Base-by-base conservation (phyloP, 176 grass and related monocot genomes). In the Oryza coarctata region DNA sequence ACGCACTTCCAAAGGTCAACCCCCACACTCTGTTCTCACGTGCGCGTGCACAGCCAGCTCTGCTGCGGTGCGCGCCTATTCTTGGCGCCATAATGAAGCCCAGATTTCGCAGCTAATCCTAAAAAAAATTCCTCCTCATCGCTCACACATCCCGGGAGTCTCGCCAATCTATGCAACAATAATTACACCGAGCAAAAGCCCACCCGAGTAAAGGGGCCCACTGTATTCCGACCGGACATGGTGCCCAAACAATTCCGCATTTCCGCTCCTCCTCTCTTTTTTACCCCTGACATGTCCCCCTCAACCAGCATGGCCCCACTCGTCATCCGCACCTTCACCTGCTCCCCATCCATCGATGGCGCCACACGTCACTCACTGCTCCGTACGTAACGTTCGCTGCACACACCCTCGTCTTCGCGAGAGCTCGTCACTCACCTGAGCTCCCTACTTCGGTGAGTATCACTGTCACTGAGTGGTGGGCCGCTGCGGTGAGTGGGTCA, bases 11-110 rank as follows among this genome's bases (percentile, higher is more conserved):
- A 45, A 45, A 45, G 41, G 12, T 44, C 3, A 13, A 47, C 2
- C 44, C 44, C 44, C 0, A 3, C 44, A 17, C 13, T 47, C 44
- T 17, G 18, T 20, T 52, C 1, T 58, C 55, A 58, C 55, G 55
- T 58, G 55, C 22, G 6, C 55, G 22, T 58, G 55, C 55, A n/a
- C 50, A n/a, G 20, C 17, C 17, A 58, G 22, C 7, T 2, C 9
- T 3, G 38, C 60, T 6, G 74, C 26, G 22, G 80, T 30, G 70
- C 40, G 49, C 64, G 65, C 43, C 12, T 33, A 11, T 61, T 15
- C 3, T 78, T 62, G 81, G 81, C 68, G 44, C 68, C 86, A 88
- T 67, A 65, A 88, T 88, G 38, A 26, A 34, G 18, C 12, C 28
- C n/a, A 11, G 69, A 79, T 74, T 47, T 78, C 17, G 27, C 9